Percentiles rank a stretch among this genome's conserved stretches.
phyloP scores from a whole-genome alignment of 192 early-diverging fungal genomes.

The Thoreauomyces humboldtii region DNA sequence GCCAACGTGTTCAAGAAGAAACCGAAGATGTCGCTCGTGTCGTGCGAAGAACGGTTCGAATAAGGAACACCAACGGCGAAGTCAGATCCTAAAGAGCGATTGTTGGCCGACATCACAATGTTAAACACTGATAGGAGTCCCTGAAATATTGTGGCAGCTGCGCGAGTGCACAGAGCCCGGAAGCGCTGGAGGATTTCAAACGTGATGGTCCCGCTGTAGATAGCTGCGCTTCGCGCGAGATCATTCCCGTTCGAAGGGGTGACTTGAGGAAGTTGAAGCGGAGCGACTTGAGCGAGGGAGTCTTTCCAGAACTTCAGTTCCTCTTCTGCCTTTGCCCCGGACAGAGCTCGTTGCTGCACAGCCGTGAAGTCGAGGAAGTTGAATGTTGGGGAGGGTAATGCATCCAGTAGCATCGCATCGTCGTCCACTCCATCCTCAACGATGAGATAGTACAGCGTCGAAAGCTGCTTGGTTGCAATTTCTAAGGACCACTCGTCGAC shows the following conservation, averaged over 20 bases:
- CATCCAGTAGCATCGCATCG: background rate
- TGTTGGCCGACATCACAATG: background rate
- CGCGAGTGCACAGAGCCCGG: background rate
- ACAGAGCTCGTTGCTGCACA: background rate
- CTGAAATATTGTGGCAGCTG: background rate
- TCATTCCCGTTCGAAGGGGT: background rate
- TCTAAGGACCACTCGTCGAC: background rate
- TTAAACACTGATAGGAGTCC: background rate
- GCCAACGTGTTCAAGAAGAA: background rate
- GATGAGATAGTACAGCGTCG: background rate
- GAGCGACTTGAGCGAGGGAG: background rate
- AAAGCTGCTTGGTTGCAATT: background rate
- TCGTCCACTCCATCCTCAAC: background rate
- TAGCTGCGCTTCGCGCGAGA: too few species aligned
- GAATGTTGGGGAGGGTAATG: background rate
- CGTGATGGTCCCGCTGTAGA: too few species aligned
- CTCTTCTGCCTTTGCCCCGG: background rate
- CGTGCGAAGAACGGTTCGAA: background rate
- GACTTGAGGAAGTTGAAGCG: background rate
- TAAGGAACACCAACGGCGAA: background rate
- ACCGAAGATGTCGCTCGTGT: background rate
- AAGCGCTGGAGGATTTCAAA: too few species aligned
- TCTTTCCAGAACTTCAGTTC: background rate
- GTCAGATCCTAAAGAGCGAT: background rate
- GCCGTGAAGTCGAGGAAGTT: background rate